Conservation (phyloP, 169 alveolate genomes). For the Pseudocohnilembus persalinus region DNA sequence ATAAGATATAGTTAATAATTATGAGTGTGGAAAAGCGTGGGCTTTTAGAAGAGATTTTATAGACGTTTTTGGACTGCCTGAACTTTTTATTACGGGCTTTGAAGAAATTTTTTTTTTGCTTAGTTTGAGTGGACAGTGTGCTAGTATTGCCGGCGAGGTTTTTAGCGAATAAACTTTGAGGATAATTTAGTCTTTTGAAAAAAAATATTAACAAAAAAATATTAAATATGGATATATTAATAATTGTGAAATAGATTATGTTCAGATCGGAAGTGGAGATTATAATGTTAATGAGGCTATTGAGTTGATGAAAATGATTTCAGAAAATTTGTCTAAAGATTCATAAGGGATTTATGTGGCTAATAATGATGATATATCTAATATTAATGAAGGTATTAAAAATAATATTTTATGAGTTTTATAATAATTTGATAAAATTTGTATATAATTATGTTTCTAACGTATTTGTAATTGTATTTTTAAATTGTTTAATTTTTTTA, state of each 20-base stretch:
- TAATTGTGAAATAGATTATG: background rate
- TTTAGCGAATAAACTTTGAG: background rate
- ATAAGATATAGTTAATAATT: background rate
- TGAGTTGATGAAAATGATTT: background rate
- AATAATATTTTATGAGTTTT: too few relatives aligned
- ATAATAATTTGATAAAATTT: too few relatives aligned
- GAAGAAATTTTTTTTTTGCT: background rate
- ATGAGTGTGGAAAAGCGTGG: background rate
- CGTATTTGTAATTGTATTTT: too few relatives aligned
- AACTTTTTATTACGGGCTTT: background rate
- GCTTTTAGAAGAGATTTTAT: background rate
- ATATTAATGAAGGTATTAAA: too few relatives aligned
- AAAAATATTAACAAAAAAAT: too few relatives aligned
- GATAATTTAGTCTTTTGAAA: background rate
- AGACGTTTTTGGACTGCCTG: background rate
- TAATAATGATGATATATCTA: background rate
- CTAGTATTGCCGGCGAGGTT: background rate
- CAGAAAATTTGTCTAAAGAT: background rate
- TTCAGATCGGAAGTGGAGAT: background rate
- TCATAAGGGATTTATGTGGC: background rate
- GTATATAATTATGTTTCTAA: too few relatives aligned
- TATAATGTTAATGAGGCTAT: background rate
- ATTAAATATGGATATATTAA: background rate
- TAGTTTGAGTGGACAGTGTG: background rate
- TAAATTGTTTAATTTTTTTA: too few relatives aligned